These are phyloP conservation scores for Ascocoryne sarcoides DNA, from an alignment of 2,329 filamentous ascomycete species.

Conservation along the genomic window DNA sequence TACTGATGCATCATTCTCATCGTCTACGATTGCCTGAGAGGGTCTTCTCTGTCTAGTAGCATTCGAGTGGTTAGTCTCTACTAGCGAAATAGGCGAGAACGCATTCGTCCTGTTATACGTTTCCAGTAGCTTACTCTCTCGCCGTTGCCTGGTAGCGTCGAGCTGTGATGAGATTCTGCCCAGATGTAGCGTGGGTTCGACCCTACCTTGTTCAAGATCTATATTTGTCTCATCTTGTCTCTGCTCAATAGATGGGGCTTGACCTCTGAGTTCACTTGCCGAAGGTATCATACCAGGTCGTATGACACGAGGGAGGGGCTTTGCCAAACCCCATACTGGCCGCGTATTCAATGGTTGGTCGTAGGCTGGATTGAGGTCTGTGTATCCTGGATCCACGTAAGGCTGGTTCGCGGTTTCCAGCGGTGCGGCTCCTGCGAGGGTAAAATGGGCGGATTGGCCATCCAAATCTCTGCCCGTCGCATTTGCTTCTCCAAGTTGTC, in stretches of 20 bases:
- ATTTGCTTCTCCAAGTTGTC: conserved; percentile 1
- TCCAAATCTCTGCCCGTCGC: conserved; percentile 11
- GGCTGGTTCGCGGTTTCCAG: conserved; percentile 31
- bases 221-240: conserved; percentile 31
- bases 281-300: conserved; percentile 45
- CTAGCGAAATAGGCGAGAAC: conserved; percentile 2
- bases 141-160: conserved; percentile 14
- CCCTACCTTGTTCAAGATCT: conserved; percentile 35
- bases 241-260: conserved; percentile 28
- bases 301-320: conserved; percentile 43
- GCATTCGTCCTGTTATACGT: conserved; percentile 3
- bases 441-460: conserved; percentile 18
- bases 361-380: conserved; percentile 44
- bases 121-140: conserved; percentile 16
- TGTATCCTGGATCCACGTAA: conserved; percentile 24
- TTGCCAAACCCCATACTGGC: conserved; percentile 44
- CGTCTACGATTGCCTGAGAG: conserved; percentile 12
- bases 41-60: not conserved
- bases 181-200: conserved; percentile 26
- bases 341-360: conserved; percentile 40
- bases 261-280: conserved; percentile 30
- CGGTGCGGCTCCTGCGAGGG: conserved; percentile 22
- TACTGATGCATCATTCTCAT: conserved; percentile 1
- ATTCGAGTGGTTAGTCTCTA: not conserved
- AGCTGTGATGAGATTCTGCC: conserved; percentile 16